These are phyloP conservation scores for Bruguiera hainesii DNA, from an alignment of 441 rosid species.

Conservation along the genomic window DNA sequence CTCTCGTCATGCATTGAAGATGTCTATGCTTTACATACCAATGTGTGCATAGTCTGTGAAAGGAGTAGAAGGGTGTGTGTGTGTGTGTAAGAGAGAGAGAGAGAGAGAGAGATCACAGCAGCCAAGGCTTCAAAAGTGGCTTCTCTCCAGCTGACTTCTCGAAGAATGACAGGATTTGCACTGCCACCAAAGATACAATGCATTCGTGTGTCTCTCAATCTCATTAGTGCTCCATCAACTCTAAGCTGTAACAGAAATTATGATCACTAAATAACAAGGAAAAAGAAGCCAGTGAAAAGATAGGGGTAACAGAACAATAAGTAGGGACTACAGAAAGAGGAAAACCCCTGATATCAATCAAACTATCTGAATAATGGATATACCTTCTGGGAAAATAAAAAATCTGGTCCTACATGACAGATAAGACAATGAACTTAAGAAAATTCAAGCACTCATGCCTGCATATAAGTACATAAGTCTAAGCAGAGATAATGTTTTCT, in stretches of 20 bases:
- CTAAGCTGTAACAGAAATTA: slow-evolving; percentile 55
- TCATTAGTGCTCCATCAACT: slow-evolving; percentile 96
- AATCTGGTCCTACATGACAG: too few relatives aligned
- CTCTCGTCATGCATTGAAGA: too few relatives aligned
- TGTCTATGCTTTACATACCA: background rate
- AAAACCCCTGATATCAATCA: background rate
- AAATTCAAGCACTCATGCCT: too few relatives aligned
- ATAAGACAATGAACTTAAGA: too few relatives aligned
- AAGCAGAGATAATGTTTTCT: too few relatives aligned
- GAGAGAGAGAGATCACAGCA: slow-evolving; percentile 46
- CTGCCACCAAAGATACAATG: slow-evolving; percentile 57
- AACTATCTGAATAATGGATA: background rate
- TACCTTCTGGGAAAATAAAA: too few relatives aligned
- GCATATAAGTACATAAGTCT: too few relatives aligned
- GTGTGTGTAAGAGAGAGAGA: background rate
- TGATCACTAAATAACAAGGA: slow-evolving; percentile 9
- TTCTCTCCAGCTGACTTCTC: slow-evolving; percentile 95
- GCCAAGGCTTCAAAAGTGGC: slow-evolving; percentile 64
- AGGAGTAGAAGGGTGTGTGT: too few relatives aligned
- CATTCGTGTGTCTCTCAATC: slow-evolving; percentile 91
- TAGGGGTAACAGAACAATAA: background rate
- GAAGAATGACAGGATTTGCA: slow-evolving; percentile 54
- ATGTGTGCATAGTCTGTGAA: background rate
- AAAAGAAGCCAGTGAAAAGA: slow-evolving; percentile 1
- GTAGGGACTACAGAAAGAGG: background rate